Percentiles rank a stretch among this genome's conserved stretches.
phyloP scores from a whole-genome alignment of 1,284 basidiomycete species.

The Sphaerobolus stellatus region DNA sequence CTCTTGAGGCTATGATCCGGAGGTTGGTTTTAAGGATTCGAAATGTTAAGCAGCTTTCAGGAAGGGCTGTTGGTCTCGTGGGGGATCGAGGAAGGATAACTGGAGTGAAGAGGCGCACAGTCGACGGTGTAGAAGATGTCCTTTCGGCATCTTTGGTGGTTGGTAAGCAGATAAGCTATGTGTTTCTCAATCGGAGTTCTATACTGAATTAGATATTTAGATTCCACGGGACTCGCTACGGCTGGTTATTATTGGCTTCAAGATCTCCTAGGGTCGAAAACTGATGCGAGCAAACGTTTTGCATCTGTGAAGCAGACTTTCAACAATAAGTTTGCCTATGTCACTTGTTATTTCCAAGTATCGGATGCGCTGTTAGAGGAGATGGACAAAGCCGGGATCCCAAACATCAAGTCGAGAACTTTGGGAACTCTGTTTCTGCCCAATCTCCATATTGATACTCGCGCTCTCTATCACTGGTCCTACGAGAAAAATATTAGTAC shows the following conservation, averaged over 20 bases:
- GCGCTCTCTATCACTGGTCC: too few species aligned
- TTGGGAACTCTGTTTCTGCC: too few species aligned
- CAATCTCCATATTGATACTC: too few species aligned
- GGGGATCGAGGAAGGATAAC: background rate
- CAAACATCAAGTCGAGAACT: too few species aligned
- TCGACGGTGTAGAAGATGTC: background rate
- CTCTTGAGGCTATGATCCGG: background rate
- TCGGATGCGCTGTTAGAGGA: too few species aligned
- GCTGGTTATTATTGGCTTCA: background rate
- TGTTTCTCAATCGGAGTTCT: background rate
- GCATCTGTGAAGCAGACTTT: too few species aligned
- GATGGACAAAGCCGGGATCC: too few species aligned
- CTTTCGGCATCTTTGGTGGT: background rate
- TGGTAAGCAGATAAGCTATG: background rate
- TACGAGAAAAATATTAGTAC: too few species aligned
- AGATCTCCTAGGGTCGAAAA: too few species aligned
- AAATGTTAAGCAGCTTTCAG: background rate
- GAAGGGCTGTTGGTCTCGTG: background rate
- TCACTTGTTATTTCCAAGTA: too few species aligned
- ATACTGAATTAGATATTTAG: background rate
- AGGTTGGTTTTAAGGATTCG: background rate
- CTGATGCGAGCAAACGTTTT: too few species aligned
- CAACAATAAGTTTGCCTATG: too few species aligned
- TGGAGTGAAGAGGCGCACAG: background rate
- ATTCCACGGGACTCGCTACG: background rate